A percentile compares a stretch with the other conserved stretches of the same genome.
These are phyloP conservation scores for Beauveria medogensis DNA, from an alignment of 2,329 filamentous ascomycete genomes.

Conservation along the genomic window DNA sequence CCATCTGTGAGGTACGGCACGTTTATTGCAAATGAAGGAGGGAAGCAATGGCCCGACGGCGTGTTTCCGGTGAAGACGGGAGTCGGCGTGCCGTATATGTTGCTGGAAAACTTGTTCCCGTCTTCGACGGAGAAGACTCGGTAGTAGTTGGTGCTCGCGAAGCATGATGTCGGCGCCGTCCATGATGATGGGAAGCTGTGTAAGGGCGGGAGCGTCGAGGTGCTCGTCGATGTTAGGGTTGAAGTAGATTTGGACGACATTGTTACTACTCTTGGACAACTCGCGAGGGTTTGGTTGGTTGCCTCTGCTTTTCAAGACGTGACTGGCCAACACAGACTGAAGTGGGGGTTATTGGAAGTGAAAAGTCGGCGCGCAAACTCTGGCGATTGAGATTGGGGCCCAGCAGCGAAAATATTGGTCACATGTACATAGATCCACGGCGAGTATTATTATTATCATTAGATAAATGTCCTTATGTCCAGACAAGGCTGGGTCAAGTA, in stretches of 20 bases:
- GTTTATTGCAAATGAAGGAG: slow-evolving; percentile 8
- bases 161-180: slow-evolving; percentile 12
- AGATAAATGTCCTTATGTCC: not conserved
- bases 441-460: not conserved
- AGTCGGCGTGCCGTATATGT: slow-evolving; percentile 13
- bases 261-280: not conserved
- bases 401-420: not conserved
- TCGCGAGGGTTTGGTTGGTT: not conserved
- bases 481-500: not conserved
- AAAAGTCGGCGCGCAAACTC: not conserved
- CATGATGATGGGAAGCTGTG: slow-evolving; percentile 11
- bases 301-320: no score
- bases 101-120: not conserved
- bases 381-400: not conserved
- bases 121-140: not conserved
- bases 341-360: not conserved
- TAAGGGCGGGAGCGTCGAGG: not conserved
- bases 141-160: slow-evolving; percentile 10
- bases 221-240: not conserved
- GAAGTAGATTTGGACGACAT: not conserved
- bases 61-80: slow-evolving; percentile 11
- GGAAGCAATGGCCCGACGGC: slow-evolving; percentile 10
- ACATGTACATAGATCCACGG: not conserved
- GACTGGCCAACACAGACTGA: no score
- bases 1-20: slow-evolving; percentile 11